These are phyloP conservation scores for Pseudonectria buxi DNA, from an alignment of 2,329 filamentous ascomycete species.

Conservation along the genomic window DNA sequence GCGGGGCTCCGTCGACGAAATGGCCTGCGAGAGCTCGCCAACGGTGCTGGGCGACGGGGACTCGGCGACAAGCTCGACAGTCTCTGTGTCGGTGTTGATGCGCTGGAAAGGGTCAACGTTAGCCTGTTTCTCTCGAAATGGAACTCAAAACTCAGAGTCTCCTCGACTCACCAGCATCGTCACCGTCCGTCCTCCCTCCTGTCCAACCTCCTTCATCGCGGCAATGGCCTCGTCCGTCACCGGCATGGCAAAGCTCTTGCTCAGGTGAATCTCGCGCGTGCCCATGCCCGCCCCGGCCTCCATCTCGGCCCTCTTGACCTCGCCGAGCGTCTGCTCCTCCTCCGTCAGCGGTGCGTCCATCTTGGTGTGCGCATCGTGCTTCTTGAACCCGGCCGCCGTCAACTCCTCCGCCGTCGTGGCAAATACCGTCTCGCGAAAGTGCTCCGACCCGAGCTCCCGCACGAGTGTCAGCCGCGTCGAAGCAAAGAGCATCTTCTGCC, in stretches of 20 bases:
- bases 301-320: slow-evolving; percentile 69
- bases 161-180: slow-evolving; percentile 56
- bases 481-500: slow-evolving; percentile 83
- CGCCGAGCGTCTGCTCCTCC: slow-evolving; percentile 65
- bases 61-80: slow-evolving; percentile 56
- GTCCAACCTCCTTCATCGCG: slow-evolving; percentile 53
- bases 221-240: slow-evolving; percentile 56
- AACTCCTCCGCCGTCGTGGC: slow-evolving; percentile 64
- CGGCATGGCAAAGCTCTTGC: slow-evolving; percentile 51
- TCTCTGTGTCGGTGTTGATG: slow-evolving; percentile 65
- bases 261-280: slow-evolving; percentile 51
- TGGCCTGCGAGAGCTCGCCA: slow-evolving; percentile 48
- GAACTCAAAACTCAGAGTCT: neutral
- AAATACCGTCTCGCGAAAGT: slow-evolving; percentile 72
- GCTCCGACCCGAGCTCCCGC: slow-evolving; percentile 69
- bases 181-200: slow-evolving; percentile 43
- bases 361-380: slow-evolving; percentile 61
- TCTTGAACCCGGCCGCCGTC: slow-evolving; percentile 60
- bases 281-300: slow-evolving; percentile 64
- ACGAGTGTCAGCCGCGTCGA: slow-evolving; percentile 68
- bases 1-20: slow-evolving; percentile 63
- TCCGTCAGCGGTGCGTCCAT: slow-evolving; percentile 68
- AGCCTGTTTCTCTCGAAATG: too few species aligned
- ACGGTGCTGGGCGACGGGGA: slow-evolving; percentile 49
- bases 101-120: slow-evolving; percentile 39